Conservation (phyloP, 768 basidiomycete genomes). For the Tephrocybe sp. region DNA sequence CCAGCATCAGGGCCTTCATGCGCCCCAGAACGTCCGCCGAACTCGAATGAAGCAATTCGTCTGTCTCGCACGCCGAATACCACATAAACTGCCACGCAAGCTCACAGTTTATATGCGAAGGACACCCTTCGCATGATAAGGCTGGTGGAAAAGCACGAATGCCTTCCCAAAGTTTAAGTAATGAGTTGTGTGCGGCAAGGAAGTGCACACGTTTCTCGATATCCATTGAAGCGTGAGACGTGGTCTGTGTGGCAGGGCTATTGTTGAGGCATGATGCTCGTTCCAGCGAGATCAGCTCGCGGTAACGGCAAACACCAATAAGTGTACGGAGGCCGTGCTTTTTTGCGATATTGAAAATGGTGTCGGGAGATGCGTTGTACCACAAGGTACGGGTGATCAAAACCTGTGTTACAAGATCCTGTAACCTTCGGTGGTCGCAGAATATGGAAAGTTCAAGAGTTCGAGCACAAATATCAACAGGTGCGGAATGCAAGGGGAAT, state of each 20-base stretch:
- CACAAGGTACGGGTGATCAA: slow-evolving; percentile 55
- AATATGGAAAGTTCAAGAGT: slow-evolving; percentile 52
- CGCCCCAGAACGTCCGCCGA: slow-evolving; percentile 62
- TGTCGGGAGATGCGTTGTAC: slow-evolving; percentile 48
- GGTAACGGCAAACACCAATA: slow-evolving; percentile 57
- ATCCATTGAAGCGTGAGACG: slow-evolving; percentile 29
- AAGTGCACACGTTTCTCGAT: slow-evolving; percentile 46
- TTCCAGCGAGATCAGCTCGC: slow-evolving; percentile 39
- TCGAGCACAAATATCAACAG: slow-evolving; percentile 39
- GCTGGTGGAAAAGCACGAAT: slow-evolving; percentile 47
- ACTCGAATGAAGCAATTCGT: slow-evolving; percentile 40
- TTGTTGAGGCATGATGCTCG: slow-evolving; percentile 26
- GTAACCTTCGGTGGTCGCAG: slow-evolving; percentile 46
- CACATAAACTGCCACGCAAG: slow-evolving; percentile 51
- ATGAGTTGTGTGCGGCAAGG: slow-evolving; percentile 56
- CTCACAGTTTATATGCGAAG: slow-evolving; percentile 50
- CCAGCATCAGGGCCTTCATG: slow-evolving; percentile 44
- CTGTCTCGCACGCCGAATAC: slow-evolving; percentile 48
- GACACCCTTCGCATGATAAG: slow-evolving; percentile 43
- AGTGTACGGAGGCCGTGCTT: slow-evolving; percentile 33
- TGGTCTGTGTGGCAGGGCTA: slow-evolving; percentile 24
- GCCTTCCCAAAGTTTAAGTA: slow-evolving; percentile 55
- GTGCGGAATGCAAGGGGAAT: slow-evolving; percentile 28
- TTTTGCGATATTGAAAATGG: slow-evolving; percentile 50
- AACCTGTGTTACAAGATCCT: slow-evolving; percentile 46